Evolutionary conservation across 2,329 filamentous ascomycete genomes (phyloP).

Genomic region (Scleromitrula shiraiana): DNA sequence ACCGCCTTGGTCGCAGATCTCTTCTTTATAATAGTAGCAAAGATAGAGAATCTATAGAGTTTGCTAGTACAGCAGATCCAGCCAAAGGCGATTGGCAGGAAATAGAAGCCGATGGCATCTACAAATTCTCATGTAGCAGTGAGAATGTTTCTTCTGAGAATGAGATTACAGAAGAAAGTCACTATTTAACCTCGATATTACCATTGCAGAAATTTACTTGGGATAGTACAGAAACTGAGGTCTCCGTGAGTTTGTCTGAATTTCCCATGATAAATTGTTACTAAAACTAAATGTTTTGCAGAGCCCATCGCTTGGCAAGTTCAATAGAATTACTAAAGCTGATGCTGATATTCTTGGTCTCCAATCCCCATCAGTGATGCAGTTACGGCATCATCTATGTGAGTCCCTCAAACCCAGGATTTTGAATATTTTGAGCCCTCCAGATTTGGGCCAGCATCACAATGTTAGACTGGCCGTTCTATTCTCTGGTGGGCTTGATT

Average conservation of each 20-base stretch:
- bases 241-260: not conserved
- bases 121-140: constrained; percentile 33
- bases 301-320: constrained; percentile 19
- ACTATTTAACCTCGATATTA: constrained; percentile 5
- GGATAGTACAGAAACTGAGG: constrained; percentile 4
- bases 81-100: constrained; percentile 57
- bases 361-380: constrained; percentile 42
- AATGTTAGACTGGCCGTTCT: constrained; percentile 64
- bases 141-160: not conserved
- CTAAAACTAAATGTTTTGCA: not conserved
- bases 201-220: constrained; percentile 12
- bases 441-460: constrained; percentile 24
- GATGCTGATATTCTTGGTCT: constrained; percentile 26
- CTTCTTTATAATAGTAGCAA: constrained; percentile 53
- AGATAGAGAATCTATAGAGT: constrained; percentile 38
- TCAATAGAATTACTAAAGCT: constrained; percentile 33
- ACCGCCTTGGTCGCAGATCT: constrained; percentile 80
- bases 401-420: constrained; percentile 59
- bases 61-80: constrained; percentile 64
- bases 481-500: constrained; percentile 93
- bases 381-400: constrained; percentile 46
- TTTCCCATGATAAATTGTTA: not conserved
- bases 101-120: constrained; percentile 77
- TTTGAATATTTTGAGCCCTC: constrained; percentile 54
- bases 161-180: not conserved